phyloP scores from a whole-genome alignment of 768 basidiomycete species.

The Tulasnella sp. region DNA sequence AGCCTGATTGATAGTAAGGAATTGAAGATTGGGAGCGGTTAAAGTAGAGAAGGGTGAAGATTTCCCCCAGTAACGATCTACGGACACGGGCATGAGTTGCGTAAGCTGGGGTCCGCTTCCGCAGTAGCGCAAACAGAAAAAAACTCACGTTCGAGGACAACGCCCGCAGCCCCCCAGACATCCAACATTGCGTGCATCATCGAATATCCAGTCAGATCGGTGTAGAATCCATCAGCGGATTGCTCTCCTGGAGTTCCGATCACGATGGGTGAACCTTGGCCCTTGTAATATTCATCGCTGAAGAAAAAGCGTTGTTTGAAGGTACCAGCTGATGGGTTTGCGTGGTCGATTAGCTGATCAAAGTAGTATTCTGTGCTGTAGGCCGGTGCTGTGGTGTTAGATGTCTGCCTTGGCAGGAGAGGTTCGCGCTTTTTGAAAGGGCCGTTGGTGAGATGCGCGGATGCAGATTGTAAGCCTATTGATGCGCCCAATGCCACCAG shows the following conservation, averaged over 20 bases:
- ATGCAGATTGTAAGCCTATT: neutral
- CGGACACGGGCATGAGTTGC: too few species aligned
- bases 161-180: constrained; percentile 21
- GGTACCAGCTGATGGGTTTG: constrained; percentile 25
- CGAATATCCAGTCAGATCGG: neutral
- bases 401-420: neutral
- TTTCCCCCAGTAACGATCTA: constrained; percentile 24
- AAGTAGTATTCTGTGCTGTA: constrained; percentile 22
- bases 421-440: neutral
- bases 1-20: constrained; percentile 8
- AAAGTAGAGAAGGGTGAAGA: constrained; percentile 18
- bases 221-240: constrained; percentile 9
- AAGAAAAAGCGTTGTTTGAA: constrained; percentile 29
- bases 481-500: neutral
- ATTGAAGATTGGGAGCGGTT: constrained; percentile 15
- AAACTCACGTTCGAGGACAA: constrained; percentile 25
- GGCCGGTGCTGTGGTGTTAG: neutral
- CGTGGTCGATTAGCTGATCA: constrained; percentile 28
- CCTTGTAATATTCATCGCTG: neutral
- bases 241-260: constrained; percentile 21
- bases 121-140: neutral
- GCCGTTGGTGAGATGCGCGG: neutral
- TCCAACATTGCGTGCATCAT: constrained; percentile 16
- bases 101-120: neutral
- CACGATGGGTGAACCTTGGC: constrained; percentile 24